Evolutionary conservation across 1,284 basidiomycete species (phyloP), one percentile per base, ranked within the genome.

Genomic region (Irpex sp.): DNA sequence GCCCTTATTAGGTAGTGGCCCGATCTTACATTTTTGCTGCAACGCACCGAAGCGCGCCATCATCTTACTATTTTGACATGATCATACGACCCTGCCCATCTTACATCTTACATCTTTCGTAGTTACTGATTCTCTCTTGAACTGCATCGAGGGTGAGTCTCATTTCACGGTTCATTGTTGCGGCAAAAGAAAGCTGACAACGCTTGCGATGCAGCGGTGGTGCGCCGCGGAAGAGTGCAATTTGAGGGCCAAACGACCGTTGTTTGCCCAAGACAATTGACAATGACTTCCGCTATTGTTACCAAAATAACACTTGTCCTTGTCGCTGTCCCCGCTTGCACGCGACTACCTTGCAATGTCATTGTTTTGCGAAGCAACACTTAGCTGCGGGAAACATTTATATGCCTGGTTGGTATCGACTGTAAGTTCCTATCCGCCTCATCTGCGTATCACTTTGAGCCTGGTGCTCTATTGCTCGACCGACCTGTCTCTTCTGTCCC

Each of bases 391-490:
- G 26, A 17, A 44, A 51, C 63, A 64, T 66, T 64, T 64, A 66
- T 56, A 21, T 11, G 26, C 26, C 9, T 54, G 9, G n/a, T 15
- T 11, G 3, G 21, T 47, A 7, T n/a, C 37, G 47, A 17, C 34
- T 15, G 48, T 48, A 40, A 59, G 36, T 56, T 17, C 47, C 8
- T 52, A 51, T 63, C 60, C 65, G 65, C 65, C 55, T 60, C 48
- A 31, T 19, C 57, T 48, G 64, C 61, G 64, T 40, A 64, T 65
- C 59, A 37, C 49, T 40, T 59, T 59, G 65, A 68, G 67, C 67
- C 67, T 26, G 67, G 67, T 63, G 67, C 67, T 68, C 65, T 6
- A 17, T 56, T 34, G 40, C 40, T 38, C 26, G 34, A 56, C 54
- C 26, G 21, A 8, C 26, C 54, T 34, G 26, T 56, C 17, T 58